Evolutionary conservation across 352 stramenopile genomes (phyloP).

Genomic region (Phytophthora hibernalis): DNA sequence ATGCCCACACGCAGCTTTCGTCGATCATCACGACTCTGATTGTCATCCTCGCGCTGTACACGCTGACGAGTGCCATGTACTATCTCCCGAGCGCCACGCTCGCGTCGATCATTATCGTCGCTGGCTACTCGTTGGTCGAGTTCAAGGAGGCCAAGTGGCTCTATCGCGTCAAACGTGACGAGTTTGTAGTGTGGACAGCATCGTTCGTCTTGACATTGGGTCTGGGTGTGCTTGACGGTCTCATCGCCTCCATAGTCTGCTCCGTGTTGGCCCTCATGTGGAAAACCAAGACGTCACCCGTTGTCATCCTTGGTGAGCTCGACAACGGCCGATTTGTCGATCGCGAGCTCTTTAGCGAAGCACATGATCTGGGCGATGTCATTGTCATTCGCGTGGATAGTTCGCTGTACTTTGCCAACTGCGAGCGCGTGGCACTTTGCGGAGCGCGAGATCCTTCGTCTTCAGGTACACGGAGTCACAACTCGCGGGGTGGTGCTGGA

Average conservation of each 20-base stretch:
- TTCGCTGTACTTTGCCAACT: constrained; percentile 73
- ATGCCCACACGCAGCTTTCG: constrained; percentile 83
- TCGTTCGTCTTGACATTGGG: constrained; percentile 61
- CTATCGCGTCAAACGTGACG: constrained; percentile 62
- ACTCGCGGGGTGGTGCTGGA: constrained; percentile 58
- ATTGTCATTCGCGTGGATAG: constrained; percentile 59
- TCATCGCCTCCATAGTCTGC: constrained; percentile 60
- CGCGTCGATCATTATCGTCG: constrained; percentile 91
- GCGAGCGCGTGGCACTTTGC: constrained; percentile 52
- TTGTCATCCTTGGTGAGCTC: constrained; percentile 51
- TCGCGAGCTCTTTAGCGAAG: constrained; percentile 41
- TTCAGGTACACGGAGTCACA: constrained; percentile 32
- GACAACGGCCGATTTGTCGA: constrained; percentile 51
- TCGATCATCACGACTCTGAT: constrained; percentile 85
- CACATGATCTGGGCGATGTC: constrained; percentile 41
- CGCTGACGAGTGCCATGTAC: constrained; percentile 86
- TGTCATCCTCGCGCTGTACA: constrained; percentile 85
- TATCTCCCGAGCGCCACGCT: constrained; percentile 85
- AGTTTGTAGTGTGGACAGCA: constrained; percentile 59
- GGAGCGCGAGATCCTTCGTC: constrained; percentile 49
- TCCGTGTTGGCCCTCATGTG: constrained; percentile 65
- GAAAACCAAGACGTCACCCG: constrained; percentile 53
- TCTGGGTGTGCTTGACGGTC: constrained; percentile 54
- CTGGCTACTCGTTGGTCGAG: constrained; percentile 88
- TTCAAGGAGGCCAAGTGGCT: constrained; percentile 87